Conservation (phyloP, 2,329 filamentous ascomycete species). For the Chaetothyriales sp. region DNA sequence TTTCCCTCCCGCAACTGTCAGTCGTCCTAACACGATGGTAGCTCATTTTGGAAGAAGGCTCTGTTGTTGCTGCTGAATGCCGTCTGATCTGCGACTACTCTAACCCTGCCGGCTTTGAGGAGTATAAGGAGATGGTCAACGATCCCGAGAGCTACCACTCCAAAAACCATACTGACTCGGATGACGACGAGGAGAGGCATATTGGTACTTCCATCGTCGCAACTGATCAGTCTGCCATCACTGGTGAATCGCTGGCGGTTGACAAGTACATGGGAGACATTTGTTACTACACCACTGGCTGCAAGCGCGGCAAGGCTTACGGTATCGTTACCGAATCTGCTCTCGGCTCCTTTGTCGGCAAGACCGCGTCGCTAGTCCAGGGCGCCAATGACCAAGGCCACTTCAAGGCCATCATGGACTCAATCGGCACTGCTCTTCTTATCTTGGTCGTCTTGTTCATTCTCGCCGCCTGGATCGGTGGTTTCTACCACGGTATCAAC, state of each 20-base stretch:
- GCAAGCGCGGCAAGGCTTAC: conserved; percentile 68
- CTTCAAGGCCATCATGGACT: conserved; percentile 76
- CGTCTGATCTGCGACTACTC: conserved; percentile 62
- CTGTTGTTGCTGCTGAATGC: conserved; percentile 55
- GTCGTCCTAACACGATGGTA: conserved; percentile 22
- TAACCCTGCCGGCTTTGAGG: conserved; percentile 51
- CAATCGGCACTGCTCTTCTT: conserved; percentile 59
- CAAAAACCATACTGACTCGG: conserved; percentile 44
- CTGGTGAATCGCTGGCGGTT: conserved; percentile 65
- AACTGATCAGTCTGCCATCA: conserved; percentile 67
- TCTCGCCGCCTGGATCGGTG: conserved; percentile 61
- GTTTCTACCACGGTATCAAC: conserved; percentile 59
- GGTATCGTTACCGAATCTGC: conserved; percentile 54
- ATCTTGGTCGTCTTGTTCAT: conserved; percentile 69
- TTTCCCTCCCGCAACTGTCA: neutral
- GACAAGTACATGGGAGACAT: conserved; percentile 66
- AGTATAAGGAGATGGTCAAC: conserved; percentile 52
- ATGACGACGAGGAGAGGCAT: conserved; percentile 47
- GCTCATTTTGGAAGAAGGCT: conserved; percentile 59
- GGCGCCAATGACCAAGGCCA: conserved; percentile 63
- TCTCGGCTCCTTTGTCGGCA: conserved; percentile 62
- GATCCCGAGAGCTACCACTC: conserved; percentile 48
- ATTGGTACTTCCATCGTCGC: conserved; percentile 55
- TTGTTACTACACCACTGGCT: conserved; percentile 67
- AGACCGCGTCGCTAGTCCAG: conserved; percentile 59